Evolutionary conservation across 139 green algal genomes (phyloP), one percentile per base, ranked within the genome.

Genomic region (Yamagishiella unicocca): DNA sequence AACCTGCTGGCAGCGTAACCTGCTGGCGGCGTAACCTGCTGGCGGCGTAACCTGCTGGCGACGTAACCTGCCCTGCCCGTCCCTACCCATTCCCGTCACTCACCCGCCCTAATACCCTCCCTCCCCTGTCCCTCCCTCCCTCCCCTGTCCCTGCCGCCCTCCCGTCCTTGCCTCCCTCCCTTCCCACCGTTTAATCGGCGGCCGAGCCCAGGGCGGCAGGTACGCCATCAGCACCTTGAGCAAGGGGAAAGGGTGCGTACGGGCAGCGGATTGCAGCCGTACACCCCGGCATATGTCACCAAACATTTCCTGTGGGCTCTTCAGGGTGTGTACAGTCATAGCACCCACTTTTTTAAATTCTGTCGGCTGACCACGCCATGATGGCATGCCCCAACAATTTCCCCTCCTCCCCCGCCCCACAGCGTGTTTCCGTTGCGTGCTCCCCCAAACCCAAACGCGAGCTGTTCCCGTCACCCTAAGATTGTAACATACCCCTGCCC

Each of bases 151-250:
- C 22, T 14, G 4, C 35, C 29, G 68, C 35, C 10, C 12, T 24
- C 24, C 43, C 27, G 29, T 66, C 3, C 35, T 25, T 8, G 7
- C 14, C n/a, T 7, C 72, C 25, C 8, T 33, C 29, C 24, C 14
- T 14, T 33, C 72, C 64, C 25, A 85, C 78, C 25, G 43, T 5
- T 37, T 24, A 17, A 86, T 35, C 17, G 19, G n/a, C 9, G 80
- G 80, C 43, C 80, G 80, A 14, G 67, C 58, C 80, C 40, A 86
- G 24, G 45, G 17, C 21, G 80, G 80, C 27, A 86, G 80, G 66
- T 86, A 78, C 8, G 80, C 80, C 31, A 86, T 6, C 1, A 86
- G 33, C 8, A 67, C 21, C 80, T 77, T 29, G 8, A 31, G 33
- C 19, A 68, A 50, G 50, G 74, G 7, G 19, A 21, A 8, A 25